A percentile compares a stretch with the other conserved stretches of the same genome.
Conservation (phyloP, 2,329 filamentous ascomycete genomes). For the Passalora sequoiae region DNA sequence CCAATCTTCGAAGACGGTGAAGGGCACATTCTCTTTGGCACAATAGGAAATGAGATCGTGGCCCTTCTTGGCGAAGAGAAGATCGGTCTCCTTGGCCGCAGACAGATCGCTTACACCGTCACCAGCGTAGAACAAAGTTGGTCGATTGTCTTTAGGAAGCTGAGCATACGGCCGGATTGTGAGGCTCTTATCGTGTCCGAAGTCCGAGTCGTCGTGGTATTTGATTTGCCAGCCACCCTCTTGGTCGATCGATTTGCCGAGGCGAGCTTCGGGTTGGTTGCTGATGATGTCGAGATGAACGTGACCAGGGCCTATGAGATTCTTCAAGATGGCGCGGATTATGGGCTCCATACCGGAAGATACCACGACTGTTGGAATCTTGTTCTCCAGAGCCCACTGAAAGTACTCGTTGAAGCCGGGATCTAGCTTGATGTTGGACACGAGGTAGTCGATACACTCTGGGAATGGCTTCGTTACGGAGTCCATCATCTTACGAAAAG, state of each 20-base stretch:
- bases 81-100: conserved; percentile 84
- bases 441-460: conserved; percentile 72
- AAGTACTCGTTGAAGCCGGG: conserved; percentile 85
- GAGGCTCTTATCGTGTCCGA: conserved; percentile 95
- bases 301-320: conserved; percentile 73
- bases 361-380: conserved; percentile 86
- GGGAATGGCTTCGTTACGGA: conserved; percentile 74
- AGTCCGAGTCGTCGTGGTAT: conserved; percentile 82
- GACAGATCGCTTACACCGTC: conserved; percentile 91
- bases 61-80: conserved; percentile 89
- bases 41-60: conserved; percentile 85
- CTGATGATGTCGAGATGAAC: conserved; percentile 82
- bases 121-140: conserved; percentile 87
- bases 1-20: conserved; percentile 84
- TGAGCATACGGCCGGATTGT: conserved; percentile 83
- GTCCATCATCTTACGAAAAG: conserved; percentile 89
- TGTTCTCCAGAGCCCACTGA: conserved; percentile 71
- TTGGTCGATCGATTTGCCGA: conserved; percentile 69
- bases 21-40: conserved; percentile 75
- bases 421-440: conserved; percentile 81
- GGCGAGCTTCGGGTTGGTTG: conserved; percentile 68
- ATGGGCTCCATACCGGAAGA: conserved; percentile 90
- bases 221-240: conserved; percentile 80
- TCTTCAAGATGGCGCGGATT: conserved; percentile 75
- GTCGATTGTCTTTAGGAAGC: conserved; percentile 62